Base-by-base conservation (phyloP, 225 moss, liverwort and hornwort genomes). In the Physcomitrellopsis africana region DNA sequence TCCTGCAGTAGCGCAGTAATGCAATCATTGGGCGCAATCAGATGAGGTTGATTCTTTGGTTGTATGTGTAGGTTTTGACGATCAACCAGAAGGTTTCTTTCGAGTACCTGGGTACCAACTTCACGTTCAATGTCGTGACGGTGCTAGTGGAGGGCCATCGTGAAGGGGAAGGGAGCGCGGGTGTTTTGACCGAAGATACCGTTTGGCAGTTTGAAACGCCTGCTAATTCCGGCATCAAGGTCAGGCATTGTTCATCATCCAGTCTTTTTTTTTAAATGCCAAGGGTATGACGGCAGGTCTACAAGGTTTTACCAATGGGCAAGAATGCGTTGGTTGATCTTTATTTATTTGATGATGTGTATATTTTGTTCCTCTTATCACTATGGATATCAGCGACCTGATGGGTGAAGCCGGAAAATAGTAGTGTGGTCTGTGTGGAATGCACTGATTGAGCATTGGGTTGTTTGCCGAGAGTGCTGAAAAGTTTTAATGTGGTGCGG, bases 221-320 rank as follows among this genome's bases (percentile, higher is more conserved):
- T 41, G 81, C 83, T 60, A 89, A 85, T 80, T 92, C 97, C 11
- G 93, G 92, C 72, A 93, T 99, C 57, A 93, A 94, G 92, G 96
- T 97, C 43, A 58, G 65, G 52, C 48, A 68, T 65, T 76, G 23
- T 44, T 62, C 41, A 47, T 41, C 49, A 51, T 22, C 10, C 55
- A 24, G 24, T 24, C 44, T n/a, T 7, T 55, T 1, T 55, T 55
- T 55, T 0, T 19, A 17, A 17, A 55, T 13, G 54, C 48, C 19
- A 19, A 18, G 54, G 19, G 17, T 19, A 20, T 0, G 19, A 55
- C 8, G 54, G 10, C 54, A 5, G 8, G 19, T 55, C 19, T 7
- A 37, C 32, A 2, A 7, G 32, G 0, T 4, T 4, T 37, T 37
- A 1, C 7, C 0, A 37, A 2, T 7, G 32, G 32, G 2, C 5